Evolutionary conservation across 208 protist genomes (phyloP), one percentile per base, ranked within the genome.

Genomic region (Leptomonas pyrrhocoris): DNA sequence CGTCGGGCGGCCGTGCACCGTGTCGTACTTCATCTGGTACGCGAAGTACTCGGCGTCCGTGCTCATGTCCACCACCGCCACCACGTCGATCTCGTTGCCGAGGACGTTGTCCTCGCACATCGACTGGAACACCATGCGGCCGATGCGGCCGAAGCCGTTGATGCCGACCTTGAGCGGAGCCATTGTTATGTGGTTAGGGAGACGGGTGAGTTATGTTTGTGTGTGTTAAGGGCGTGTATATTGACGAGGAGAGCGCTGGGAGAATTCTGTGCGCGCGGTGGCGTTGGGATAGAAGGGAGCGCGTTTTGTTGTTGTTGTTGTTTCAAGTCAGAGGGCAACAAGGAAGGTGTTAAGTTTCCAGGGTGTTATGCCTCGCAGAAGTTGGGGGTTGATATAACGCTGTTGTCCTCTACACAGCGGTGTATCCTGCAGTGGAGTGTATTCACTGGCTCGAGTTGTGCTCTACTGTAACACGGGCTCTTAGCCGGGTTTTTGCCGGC

Each of bases 81-180:
- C 96, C 59, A 98, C 88, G 67, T 97, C 74, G 65, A 98, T 87
- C 48, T 96, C 78, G 11, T 49, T 87, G 45, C 85, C 84, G 56
- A 90, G 82, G 13, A 88, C 82, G 36, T 77, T 76, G 55, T 87
- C 82, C 38, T 88, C 84, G 54, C 88, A 84, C 16, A 95, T 80
- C 40, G 96, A 83, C 75, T 98, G 93, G 69, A 98, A 87, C n/a
- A 99, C 98, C 61, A 99, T 86, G 73, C 98, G 91, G 64, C 98
- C 98, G 79, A 99, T 99, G 72, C 98, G 90, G 79, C 98, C 98
- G 76, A 99, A 99, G 64, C 98, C 98, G 84, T 99, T 99, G 84
- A 99, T 99, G 59, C 96, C 97, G 61, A 99, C 80, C 72, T 92
- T 90, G 73, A 95, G 83, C 63, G 86, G 75, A 73, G 83, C 70